phyloP scores from a whole-genome alignment of 345 rosid genomes.

The Eucalyptus shirleyi region DNA sequence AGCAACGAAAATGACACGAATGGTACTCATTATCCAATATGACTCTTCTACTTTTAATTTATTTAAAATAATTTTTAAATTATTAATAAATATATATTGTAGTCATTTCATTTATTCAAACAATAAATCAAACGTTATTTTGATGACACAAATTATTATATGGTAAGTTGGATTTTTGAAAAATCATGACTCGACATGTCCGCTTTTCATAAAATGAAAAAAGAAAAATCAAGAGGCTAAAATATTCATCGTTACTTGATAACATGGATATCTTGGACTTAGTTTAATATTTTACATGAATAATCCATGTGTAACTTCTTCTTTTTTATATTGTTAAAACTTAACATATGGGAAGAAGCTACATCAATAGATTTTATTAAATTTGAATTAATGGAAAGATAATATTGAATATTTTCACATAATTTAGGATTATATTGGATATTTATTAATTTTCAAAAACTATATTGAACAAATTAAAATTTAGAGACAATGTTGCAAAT shows the following conservation, averaged over 20 bases:
- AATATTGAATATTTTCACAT: background rate
- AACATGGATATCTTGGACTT: rapidly evolving
- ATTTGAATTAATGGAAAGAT: rapidly evolving
- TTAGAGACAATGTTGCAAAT: rapidly evolving
- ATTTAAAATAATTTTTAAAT: background rate
- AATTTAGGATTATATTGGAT: background rate
- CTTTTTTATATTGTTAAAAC: background rate
- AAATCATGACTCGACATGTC: background rate
- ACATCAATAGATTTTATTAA: background rate
- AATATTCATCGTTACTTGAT: background rate
- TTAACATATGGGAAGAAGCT: rapidly evolving
- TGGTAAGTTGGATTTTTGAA: background rate
- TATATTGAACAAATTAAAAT: rapidly evolving
- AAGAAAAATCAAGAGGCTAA: background rate
- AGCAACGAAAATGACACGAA: background rate
- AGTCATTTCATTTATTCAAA: background rate
- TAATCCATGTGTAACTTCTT: background rate
- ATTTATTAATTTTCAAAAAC: rapidly evolving
- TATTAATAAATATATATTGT: rapidly evolving
- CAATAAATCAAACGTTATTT: background rate
- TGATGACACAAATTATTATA: background rate
- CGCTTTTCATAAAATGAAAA: background rate
- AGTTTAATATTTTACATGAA: background rate
- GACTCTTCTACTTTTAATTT: rapidly evolving
- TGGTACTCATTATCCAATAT: background rate